phyloP scores from a whole-genome alignment of 805 yeast species.

The Vanderwaltozyma yarrowii region DNA sequence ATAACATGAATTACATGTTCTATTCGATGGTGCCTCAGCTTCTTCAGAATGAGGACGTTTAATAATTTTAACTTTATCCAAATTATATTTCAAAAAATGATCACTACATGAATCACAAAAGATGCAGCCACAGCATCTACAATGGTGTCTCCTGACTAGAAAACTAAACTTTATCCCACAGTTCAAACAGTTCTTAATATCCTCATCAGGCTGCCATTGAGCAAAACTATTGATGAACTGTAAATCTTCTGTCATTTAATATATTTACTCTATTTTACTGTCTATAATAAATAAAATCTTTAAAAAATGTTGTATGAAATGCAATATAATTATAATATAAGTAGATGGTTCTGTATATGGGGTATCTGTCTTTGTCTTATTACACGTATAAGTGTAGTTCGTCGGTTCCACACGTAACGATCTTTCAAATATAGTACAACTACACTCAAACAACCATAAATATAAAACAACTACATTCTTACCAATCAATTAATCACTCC shows the following conservation, averaged over 20 bases:
- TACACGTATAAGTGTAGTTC: too few relatives aligned
- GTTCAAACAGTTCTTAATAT: slow-evolving; percentile 32
- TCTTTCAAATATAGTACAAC: too few relatives aligned
- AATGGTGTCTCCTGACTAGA: slow-evolving; percentile 54
- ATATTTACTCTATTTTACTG: too few relatives aligned
- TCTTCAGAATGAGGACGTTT: slow-evolving; percentile 10
- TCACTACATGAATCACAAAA: slow-evolving; percentile 38
- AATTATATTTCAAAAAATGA: slow-evolving; percentile 21
- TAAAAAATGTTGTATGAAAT: too few relatives aligned
- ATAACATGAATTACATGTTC: slow-evolving; percentile 50
- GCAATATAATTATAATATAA: too few relatives aligned
- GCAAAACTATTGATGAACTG: slow-evolving; percentile 16
- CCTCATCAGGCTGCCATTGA: slow-evolving; percentile 26
- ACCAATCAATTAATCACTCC: too few relatives aligned
- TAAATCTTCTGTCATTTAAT: not conserved
- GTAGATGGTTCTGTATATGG: too few relatives aligned
- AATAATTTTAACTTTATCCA: slow-evolving; percentile 18
- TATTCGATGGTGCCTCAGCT: slow-evolving; percentile 39
- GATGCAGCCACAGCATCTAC: slow-evolving; percentile 59
- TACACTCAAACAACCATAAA: too few relatives aligned
- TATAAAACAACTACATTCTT: too few relatives aligned
- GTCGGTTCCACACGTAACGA: too few relatives aligned
- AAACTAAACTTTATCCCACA: slow-evolving; percentile 40
- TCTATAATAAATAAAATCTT: too few relatives aligned
- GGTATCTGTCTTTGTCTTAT: too few relatives aligned